Percentiles rank a stretch among this genome's conserved stretches.
Evolutionary conservation across 2,329 filamentous ascomycete genomes (phyloP).

Genomic region (Scolecobasidium constrictum): DNA sequence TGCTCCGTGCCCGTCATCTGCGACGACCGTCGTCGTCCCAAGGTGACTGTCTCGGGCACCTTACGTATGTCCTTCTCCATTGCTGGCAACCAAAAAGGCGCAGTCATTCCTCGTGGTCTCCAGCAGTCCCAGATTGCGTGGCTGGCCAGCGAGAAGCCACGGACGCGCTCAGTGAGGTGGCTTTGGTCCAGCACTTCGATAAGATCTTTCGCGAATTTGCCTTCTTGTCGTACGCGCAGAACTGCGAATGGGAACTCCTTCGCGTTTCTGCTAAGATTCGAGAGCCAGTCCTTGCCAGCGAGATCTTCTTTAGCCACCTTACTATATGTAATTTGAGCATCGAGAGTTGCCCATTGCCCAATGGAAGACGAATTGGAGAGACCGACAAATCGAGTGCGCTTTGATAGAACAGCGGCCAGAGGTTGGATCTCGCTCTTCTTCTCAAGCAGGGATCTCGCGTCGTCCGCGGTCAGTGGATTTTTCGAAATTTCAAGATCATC

Average conservation of each 20-base stretch:
- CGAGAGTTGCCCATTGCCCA: constrained; percentile 37
- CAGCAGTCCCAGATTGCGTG: constrained; percentile 40
- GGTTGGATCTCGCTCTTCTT: constrained; percentile 33
- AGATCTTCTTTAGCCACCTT: constrained; percentile 19
- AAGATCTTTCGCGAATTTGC: constrained; percentile 25
- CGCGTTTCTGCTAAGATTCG: constrained; percentile 16
- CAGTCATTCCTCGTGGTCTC: constrained; percentile 31
- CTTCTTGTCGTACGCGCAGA: constrained; percentile 39
- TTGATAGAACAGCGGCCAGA: constrained; percentile 33
- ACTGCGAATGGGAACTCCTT: constrained; percentile 39
- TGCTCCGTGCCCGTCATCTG: constrained; percentile 2
- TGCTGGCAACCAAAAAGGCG: constrained; percentile 36
- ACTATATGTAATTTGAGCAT: constrained; percentile 34
- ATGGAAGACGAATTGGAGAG: constrained; percentile 31
- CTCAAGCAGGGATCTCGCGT: constrained; percentile 31
- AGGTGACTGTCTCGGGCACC: constrained; percentile 28
- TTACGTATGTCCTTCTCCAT: constrained; percentile 42
- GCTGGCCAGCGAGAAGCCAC: constrained; percentile 42
- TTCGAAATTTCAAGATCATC: no score
- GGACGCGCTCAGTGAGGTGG: constrained; percentile 39
- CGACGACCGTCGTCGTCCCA: background rate
- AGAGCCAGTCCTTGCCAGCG: constrained; percentile 21
- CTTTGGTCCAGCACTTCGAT: constrained; percentile 34
- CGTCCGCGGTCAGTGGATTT: constrained; percentile 12
- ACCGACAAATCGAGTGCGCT: constrained; percentile 37